These are phyloP conservation scores for Zopfia rhizophila DNA, from an alignment of 2,329 filamentous ascomycete species.

Conservation along the genomic window DNA sequence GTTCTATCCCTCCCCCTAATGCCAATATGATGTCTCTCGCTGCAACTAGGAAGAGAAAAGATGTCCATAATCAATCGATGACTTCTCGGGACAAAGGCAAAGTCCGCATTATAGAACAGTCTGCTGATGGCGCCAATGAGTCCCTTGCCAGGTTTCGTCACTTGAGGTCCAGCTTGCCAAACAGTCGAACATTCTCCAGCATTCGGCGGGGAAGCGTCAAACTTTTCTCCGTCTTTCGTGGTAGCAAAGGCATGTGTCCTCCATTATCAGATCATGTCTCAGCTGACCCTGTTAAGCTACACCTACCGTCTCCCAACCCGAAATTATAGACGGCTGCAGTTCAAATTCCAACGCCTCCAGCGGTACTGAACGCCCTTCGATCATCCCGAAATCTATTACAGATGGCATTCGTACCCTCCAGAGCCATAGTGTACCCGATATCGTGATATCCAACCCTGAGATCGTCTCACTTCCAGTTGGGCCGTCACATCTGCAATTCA, in stretches of 20 bases:
- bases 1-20: constrained; percentile 2
- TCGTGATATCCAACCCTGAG: constrained; percentile 19
- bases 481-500: constrained; percentile 36
- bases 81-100: constrained; percentile 43
- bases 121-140: constrained; percentile 20
- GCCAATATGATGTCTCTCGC: constrained; percentile 45
- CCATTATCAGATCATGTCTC: not conserved
- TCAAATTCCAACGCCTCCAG: constrained; percentile 26
- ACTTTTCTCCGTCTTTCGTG: constrained; percentile 48
- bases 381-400: not conserved
- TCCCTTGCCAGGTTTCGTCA: constrained; percentile 26
- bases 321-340: constrained; percentile 15
- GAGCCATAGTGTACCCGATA: constrained; percentile 26
- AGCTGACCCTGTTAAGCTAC: constrained; percentile 26
- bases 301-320: constrained; percentile 16
- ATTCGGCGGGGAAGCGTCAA: constrained; percentile 44
- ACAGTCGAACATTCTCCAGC: constrained; percentile 37
- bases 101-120: constrained; percentile 43
- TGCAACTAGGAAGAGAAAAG: constrained; percentile 44
- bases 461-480: constrained; percentile 23
- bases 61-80: constrained; percentile 28
- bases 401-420: constrained; percentile 17
- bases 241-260: constrained; percentile 37
- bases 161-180: constrained; percentile 28
- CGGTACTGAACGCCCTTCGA: constrained; percentile 23